A percentile compares a stretch with the other conserved stretches of the same genome.
phyloP scores from a whole-genome alignment of 352 stramenopile genomes.

The Achlya hypogyna region DNA sequence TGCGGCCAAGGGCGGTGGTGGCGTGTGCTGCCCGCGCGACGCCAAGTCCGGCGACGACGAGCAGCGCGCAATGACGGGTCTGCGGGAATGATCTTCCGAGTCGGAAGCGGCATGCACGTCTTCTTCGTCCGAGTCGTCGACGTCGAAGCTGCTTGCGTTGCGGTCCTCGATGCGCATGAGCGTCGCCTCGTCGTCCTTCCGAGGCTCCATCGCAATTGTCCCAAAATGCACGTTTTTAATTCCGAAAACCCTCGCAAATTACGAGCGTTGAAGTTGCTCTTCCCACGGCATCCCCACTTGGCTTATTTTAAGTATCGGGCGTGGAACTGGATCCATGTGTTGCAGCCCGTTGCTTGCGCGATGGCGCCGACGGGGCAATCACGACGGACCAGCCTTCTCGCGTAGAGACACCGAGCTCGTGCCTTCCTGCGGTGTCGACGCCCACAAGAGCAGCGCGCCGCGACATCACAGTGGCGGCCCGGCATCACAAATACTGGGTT shows the following conservation, averaged over 20 bases:
- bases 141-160: neutral
- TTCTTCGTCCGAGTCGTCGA: constrained; percentile 10
- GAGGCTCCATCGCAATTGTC: neutral
- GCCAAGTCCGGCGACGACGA: constrained; percentile 12
- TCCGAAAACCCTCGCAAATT: neutral
- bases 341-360: neutral
- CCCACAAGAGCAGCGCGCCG: too few relatives aligned
- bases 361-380: neutral
- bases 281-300: too few relatives aligned
- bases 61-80: neutral
- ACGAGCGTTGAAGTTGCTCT: neutral
- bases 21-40: neutral
- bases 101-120: neutral
- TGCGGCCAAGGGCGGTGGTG: neutral
- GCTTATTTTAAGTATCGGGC: too few relatives aligned
- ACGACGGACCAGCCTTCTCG: neutral
- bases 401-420: too few relatives aligned
- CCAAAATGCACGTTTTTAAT: neutral
- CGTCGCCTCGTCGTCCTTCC: neutral
- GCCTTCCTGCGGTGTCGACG: too few relatives aligned
- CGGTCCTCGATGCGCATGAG: neutral
- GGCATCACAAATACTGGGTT: too few relatives aligned
- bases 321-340: too few relatives aligned
- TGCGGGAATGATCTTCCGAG: neutral
- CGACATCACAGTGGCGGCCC: too few relatives aligned